Evolutionary conservation across 805 yeast genomes (phyloP), one percentile per base, ranked within the genome.

Genomic region (Saccharomyces mikatae): DNA sequence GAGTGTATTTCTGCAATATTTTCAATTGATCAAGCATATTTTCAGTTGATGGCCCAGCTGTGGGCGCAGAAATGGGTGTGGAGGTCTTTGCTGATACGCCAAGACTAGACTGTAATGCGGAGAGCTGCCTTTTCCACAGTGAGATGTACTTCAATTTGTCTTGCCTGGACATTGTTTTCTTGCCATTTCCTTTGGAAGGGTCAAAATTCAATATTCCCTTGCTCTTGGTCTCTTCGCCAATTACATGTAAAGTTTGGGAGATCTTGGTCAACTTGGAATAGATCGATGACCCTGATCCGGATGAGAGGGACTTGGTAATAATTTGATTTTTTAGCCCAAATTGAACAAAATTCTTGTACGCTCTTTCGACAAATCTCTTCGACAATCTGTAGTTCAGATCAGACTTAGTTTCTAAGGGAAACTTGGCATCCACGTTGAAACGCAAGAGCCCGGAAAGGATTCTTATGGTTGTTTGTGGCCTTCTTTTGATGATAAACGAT

Each of bases 331-430:
- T 71, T 13, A 72, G 72, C 70, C 73, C 74, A 54, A 69, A 74
- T 56, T 74, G 74, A 30, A 74, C 68, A 47, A 73, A 70, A 60
- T 73, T 72, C 64, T 76, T 80, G 61, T 84, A 68, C 24, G 80
- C 71, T 53, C 89, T 77, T 65, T 86, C 90, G 17, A 81, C 78
- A 62, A 82, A 86, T 62, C 86, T 79, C 60, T 76, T 79, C 5
- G 81, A 73, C 50, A 86, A 68, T 63, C 86, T 86, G 62, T 71
- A 73, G 28, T 73, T 69, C 36, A 74, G 55, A 9, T 69, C 65
- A 2, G 68, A 61, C n/a, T 68, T 72, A 21, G 66, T 64, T 48
- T 77, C 78, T 49, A 69, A 73, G 55, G 73, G 78, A 44, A 83
- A 81, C 60, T 79, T 82, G 41, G 76, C 69, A 67, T 83, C 84